Evolutionary conservation across 2,329 filamentous ascomycete species (phyloP).

Genomic region (Aureobasidium melanogenum): DNA sequence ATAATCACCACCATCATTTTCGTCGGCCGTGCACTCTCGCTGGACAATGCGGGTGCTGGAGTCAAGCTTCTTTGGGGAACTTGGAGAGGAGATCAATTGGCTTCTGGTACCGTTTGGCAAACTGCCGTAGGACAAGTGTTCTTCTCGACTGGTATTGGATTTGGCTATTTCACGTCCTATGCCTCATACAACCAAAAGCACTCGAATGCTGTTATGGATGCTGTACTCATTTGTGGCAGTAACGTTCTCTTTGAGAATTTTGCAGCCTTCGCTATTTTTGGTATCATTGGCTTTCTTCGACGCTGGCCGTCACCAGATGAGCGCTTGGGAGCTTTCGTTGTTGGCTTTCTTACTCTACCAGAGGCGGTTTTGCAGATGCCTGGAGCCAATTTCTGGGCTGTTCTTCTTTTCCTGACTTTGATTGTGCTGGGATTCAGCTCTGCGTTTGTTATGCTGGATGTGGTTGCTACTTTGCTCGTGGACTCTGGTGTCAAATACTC

Average conservation of each 20-base stretch:
- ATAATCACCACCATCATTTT: slow-evolving; percentile 50
- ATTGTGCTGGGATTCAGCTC: slow-evolving; percentile 51
- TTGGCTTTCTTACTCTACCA: slow-evolving; percentile 51
- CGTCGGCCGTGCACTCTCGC: slow-evolving; percentile 45
- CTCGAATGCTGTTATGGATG: slow-evolving; percentile 52
- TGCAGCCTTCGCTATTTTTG: slow-evolving; percentile 44
- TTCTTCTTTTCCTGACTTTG: slow-evolving; percentile 51
- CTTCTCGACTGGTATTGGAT: slow-evolving; percentile 51
- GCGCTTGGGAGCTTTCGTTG: slow-evolving; percentile 45
- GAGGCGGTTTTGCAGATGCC: slow-evolving; percentile 50
- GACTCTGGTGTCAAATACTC: slow-evolving; percentile 43
- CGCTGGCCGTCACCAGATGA: slow-evolving; percentile 35
- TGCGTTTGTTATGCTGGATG: slow-evolving; percentile 52
- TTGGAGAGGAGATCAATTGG: slow-evolving; percentile 43
- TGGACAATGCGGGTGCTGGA: slow-evolving; percentile 46
- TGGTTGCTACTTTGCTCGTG: slow-evolving; percentile 45
- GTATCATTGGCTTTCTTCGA: slow-evolving; percentile 44
- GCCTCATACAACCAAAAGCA: slow-evolving; percentile 49
- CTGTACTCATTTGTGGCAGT: slow-evolving; percentile 46
- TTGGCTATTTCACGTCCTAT: slow-evolving; percentile 51
- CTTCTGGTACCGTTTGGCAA: slow-evolving; percentile 47
- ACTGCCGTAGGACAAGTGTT: slow-evolving; percentile 53
- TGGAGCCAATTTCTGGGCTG: slow-evolving; percentile 49
- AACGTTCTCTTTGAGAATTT: slow-evolving; percentile 51
- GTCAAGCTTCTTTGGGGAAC: slow-evolving; percentile 42